Percentiles rank a stretch among this genome's conserved stretches.
Conservation (phyloP, 75 land plant genomes). For the Adiantum capillusveneris region DNA sequence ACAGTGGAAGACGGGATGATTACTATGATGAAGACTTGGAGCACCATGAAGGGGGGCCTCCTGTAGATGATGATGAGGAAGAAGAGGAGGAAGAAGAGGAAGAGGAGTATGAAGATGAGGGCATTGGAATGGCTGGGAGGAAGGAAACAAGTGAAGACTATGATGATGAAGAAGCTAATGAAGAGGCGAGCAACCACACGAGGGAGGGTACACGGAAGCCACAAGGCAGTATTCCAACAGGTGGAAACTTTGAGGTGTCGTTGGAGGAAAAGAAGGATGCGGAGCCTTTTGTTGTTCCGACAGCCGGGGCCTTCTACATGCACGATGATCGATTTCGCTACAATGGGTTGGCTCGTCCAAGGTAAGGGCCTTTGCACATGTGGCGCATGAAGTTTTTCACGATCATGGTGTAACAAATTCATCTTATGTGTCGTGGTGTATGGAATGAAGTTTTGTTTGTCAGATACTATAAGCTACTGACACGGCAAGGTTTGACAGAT, state of each 20-base stretch:
- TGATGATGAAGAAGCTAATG: constrained; percentile 12
- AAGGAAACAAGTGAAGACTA: constrained; percentile 10
- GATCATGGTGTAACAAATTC: too few relatives aligned
- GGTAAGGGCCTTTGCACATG: constrained; percentile 14
- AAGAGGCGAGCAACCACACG: constrained; percentile 1
- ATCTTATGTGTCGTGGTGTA: too few relatives aligned
- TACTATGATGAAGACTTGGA: constrained; percentile 46
- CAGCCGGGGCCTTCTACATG: constrained; percentile 48
- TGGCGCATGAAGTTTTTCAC: too few relatives aligned
- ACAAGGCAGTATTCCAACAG: constrained; percentile 6
- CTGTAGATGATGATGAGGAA: constrained; percentile 43
- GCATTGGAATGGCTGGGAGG: constrained; percentile 14
- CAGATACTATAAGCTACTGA: too few relatives aligned
- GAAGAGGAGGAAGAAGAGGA: constrained; percentile 36
- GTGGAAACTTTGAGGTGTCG: not conserved
- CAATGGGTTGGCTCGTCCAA: constrained; percentile 28
- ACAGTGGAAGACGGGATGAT: constrained; percentile 6
- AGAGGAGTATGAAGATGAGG: constrained; percentile 21
- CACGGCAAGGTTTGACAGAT: too few relatives aligned
- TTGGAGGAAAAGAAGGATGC: constrained; percentile 60
- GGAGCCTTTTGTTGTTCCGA: constrained; percentile 91
- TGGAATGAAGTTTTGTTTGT: too few relatives aligned
- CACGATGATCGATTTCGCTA: constrained; percentile 35
- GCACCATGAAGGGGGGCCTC: constrained; percentile 40
- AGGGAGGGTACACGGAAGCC: constrained; percentile 11